These are phyloP conservation scores for Flaveria bidentis DNA, from an alignment of 129 eudicot genomes.

Conservation along the genomic window DNA sequence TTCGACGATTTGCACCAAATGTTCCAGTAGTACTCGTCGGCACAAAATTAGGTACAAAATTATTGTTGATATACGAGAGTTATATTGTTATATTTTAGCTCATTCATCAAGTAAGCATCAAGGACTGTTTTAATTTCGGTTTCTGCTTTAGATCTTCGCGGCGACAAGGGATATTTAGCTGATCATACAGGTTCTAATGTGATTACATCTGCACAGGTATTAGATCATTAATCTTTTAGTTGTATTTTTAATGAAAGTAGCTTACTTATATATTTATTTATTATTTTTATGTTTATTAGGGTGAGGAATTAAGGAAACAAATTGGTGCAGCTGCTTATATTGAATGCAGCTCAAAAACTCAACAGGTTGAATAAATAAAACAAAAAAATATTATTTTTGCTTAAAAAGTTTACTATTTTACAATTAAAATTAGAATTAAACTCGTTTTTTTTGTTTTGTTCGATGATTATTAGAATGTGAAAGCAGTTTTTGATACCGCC, in stretches of 20 bases:
- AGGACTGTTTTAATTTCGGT: not conserved
- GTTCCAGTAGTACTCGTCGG: conserved; percentile 98
- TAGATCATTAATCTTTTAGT: conserved; percentile 2
- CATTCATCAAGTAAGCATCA: conserved; percentile 7
- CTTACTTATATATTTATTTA: not conserved
- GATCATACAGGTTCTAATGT: conserved; percentile 72
- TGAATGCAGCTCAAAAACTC: conserved; percentile 89
- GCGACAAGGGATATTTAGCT: conserved; percentile 65
- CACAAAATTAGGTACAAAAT: conserved; percentile 73
- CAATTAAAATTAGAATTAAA: not conserved
- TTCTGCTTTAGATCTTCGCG: conserved; percentile 65
- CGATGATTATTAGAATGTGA: conserved; percentile 66
- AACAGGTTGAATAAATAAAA: conserved; percentile 47
- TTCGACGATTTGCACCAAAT: conserved; percentile 90
- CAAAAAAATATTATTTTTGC: not conserved
- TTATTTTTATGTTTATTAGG: conserved; percentile 40
- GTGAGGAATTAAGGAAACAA: conserved; percentile 75
- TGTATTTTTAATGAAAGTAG: not conserved
- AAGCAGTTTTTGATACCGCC: conserved; percentile 97
- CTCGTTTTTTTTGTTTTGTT: not conserved
- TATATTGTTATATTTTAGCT: not conserved
- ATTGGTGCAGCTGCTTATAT: conserved; percentile 83
- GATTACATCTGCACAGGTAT: conserved; percentile 79
- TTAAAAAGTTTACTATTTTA: not conserved
- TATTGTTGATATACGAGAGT: not conserved